These are phyloP conservation scores for Rhodotorula paludigena DNA, from an alignment of 768 basidiomycete genomes.

Conservation along the genomic window DNA sequence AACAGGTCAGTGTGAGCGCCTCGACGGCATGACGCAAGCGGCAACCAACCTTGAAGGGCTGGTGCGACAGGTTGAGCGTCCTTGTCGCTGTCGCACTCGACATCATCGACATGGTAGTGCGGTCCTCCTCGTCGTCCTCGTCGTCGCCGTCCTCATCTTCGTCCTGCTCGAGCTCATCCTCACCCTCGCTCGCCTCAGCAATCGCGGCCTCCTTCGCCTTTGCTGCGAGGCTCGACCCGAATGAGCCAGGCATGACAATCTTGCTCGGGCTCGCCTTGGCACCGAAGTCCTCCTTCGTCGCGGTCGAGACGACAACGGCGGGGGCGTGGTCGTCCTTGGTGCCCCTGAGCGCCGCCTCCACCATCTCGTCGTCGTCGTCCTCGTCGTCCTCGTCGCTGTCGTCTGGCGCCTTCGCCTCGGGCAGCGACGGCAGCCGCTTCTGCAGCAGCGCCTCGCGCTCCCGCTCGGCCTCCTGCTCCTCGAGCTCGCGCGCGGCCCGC, in stretches of 20 bases:
- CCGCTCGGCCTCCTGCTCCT: slow-evolving; percentile 17
- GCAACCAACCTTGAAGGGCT: slow-evolving; percentile 24
- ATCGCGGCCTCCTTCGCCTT: slow-evolving; percentile 4
- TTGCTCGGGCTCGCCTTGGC: slow-evolving; percentile 20
- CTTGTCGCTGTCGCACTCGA: slow-evolving; percentile 3
- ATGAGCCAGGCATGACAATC: slow-evolving; percentile 25
- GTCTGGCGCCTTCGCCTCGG: neutral
- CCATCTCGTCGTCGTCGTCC: slow-evolving; percentile 9
- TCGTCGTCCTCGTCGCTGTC: slow-evolving; percentile 12
- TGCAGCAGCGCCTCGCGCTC: slow-evolving; percentile 4
- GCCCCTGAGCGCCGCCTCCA: neutral
- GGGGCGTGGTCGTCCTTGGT: too few relatives aligned
- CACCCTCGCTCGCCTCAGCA: slow-evolving; percentile 1
- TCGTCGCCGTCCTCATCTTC: slow-evolving; percentile 10
- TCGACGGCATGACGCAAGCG: neutral
- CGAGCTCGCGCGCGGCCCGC: slow-evolving; percentile 14
- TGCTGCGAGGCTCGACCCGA: slow-evolving; percentile 11
- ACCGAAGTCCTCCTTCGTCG: slow-evolving; percentile 16
- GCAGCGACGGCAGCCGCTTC: slow-evolving; percentile 14
- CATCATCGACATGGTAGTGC: slow-evolving; percentile 17
- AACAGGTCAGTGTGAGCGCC: neutral
- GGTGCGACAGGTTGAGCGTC: slow-evolving; percentile 20
- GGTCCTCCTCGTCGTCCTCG: slow-evolving; percentile 12
- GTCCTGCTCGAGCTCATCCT: too few relatives aligned
- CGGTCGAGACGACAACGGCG: slow-evolving; percentile 12